A percentile compares a stretch with the other conserved stretches of the same genome.
These are phyloP conservation scores for Penicillium psychrofluorescens DNA, from an alignment of 495 filamentous ascomycete species.

Conservation along the genomic window DNA sequence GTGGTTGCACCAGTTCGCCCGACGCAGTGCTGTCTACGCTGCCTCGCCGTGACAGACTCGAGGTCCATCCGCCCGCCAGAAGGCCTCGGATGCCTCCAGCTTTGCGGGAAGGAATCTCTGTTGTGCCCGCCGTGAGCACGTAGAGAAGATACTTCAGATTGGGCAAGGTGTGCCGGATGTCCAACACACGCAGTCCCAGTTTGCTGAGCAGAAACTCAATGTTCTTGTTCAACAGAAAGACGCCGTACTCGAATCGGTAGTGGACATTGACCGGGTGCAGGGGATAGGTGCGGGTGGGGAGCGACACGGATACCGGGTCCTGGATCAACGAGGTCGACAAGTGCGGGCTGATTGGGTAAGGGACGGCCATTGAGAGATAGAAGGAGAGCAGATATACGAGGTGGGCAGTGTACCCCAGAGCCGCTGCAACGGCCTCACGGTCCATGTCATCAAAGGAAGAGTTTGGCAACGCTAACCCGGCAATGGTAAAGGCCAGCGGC, in stretches of 20 bases:
- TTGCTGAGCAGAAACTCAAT: slow-evolving; percentile 76
- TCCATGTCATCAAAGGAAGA: slow-evolving; percentile 59
- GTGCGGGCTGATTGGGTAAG: slow-evolving; percentile 68
- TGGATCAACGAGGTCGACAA: slow-evolving; percentile 70
- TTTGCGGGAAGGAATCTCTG: slow-evolving; percentile 72
- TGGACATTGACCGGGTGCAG: slow-evolving; percentile 70
- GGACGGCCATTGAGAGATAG: slow-evolving; percentile 71
- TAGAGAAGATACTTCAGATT: slow-evolving; percentile 93
- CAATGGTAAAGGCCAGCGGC: slow-evolving; percentile 71
- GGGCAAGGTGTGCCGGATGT: slow-evolving; percentile 83
- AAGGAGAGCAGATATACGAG: slow-evolving; percentile 69
- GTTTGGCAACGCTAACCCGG: slow-evolving; percentile 68
- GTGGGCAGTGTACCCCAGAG: slow-evolving; percentile 75
- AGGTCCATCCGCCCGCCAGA: slow-evolving; percentile 25
- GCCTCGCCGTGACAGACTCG: slow-evolving; percentile 29
- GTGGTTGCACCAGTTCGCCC: slow-evolving; percentile 21
- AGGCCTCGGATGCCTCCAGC: slow-evolving; percentile 67
- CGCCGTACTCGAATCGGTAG: slow-evolving; percentile 89
- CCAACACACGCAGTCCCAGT: slow-evolving; percentile 69
- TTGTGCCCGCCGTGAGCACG: slow-evolving; percentile 68
- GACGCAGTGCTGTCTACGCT: slow-evolving; percentile 36
- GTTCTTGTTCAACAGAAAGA: slow-evolving; percentile 90
- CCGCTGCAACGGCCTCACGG: slow-evolving; percentile 67
- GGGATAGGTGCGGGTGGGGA: slow-evolving; percentile 68
- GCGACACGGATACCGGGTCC: slow-evolving; percentile 66